Evolutionary conservation across 805 yeast genomes (phyloP), one percentile per base, ranked within the genome.

Genomic region (Ogataea thermomethanolica): DNA sequence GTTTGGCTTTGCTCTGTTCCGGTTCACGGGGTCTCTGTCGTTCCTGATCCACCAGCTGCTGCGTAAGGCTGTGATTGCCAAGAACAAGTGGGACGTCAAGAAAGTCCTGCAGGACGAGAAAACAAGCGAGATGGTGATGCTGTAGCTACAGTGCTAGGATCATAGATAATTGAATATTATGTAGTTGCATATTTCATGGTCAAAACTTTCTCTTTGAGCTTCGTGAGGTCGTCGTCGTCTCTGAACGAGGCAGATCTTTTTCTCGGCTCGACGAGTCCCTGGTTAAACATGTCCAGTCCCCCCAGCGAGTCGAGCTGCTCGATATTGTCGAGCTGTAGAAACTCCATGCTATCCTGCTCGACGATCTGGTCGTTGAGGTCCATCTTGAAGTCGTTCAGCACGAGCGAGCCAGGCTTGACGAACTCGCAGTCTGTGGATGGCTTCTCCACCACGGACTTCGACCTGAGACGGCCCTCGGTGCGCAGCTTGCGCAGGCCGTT

Each of bases 11-110:
- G 84, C 98, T 0, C 66, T 79, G 5, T 75, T 89, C 62, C 77
- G 98, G 64, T 95, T 90, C 1, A 39, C 74, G 22, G 99, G 98
- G 1, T 86, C 97, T 0, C 54, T 79, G 29, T 73, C 80, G 1
- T 93, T 81, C 66, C 70, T 93, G 53, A 28, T 74, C 8, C 74
- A 72, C 50, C 49, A 61, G 9, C 48, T 48, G 4, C 34, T 67
- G 12, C 62, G 70, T 41, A 59, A 48, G 35, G 40, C 55, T 12
- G 61, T 62, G 20, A 59, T 61, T 21, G 49, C 59, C 7, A 50
- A 55, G 33, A 53, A 58, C 46, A 63, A 62, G 39, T 61, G 63
- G 64, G 58, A 59, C 20, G 27, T 59, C 13, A 53, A 47, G 23
- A 51, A 50, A 22, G 33, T 23, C 3, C 37, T 34, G 13, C 39